Base-by-base conservation (phyloP, 805 yeast species). In the Helenozyma baotianmanensis region DNA sequence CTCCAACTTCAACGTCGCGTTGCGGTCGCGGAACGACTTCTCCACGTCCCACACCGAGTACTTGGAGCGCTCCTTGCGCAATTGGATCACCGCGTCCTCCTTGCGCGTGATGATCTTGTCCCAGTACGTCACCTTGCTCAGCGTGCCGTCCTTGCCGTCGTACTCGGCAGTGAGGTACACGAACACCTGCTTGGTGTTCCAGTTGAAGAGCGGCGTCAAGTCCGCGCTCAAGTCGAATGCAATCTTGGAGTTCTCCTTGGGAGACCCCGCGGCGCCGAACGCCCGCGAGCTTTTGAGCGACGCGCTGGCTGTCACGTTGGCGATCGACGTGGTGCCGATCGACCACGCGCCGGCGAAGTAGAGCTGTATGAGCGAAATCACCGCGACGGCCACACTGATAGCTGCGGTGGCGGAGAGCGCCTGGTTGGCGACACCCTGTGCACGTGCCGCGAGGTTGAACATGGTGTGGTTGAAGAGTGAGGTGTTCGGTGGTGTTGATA, bases 181-280 rank as follows among this genome's bases (percentile, higher is more conserved):
- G 51, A 92, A 90, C n/a, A 90, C 78, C 59, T 90, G 97, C 54
- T 90, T 90, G 9, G 98, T 92, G 61, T 90, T 92, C 96, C 97
- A 90, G 58, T 83, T 88, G 72, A 89, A 89, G 32, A 92, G 68
- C 2, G 86, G 80, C 2, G 84, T 54, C 40, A 90, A 67, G 58
- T 90, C 96, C 2, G 70, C 67, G 5, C 76, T 76, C 29, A 92
- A 62, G 54, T 86, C 95, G 50, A 92, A 88, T 9, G 62, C 61
- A 24, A 88, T 56, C 47, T 72, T 75, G 36, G 82, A 69, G 54
- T 86, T 86, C 52, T 89, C 95, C 61, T 82, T 88, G 31, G 84
- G 80, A 43, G 69, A 72, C 31, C 80, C 77, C 7, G 59, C 58
- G 3, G 89, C 78, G 2, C 96, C 96, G 51, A 71, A 81, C 39